A percentile compares a stretch with the other conserved stretches of the same genome.
Conservation (phyloP, 2,329 filamentous ascomycete species). For the Penicillium thymicola region DNA sequence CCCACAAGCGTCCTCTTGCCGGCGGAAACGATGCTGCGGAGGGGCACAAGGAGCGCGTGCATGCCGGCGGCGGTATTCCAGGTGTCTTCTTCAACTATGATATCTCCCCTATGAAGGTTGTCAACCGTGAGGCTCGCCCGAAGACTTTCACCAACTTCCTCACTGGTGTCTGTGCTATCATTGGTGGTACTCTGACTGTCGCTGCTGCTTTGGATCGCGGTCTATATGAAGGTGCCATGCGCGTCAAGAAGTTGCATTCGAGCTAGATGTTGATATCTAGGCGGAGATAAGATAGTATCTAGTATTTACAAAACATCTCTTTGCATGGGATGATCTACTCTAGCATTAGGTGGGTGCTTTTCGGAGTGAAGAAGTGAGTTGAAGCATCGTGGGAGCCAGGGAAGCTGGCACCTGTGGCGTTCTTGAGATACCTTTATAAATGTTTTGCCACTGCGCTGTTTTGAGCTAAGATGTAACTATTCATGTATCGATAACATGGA, state of each 20-base stretch:
- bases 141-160: slow-evolving; percentile 92
- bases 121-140: slow-evolving; percentile 86
- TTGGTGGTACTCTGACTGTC: slow-evolving; percentile 92
- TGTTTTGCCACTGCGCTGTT: slow-evolving; percentile 6
- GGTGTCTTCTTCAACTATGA: slow-evolving; percentile 99
- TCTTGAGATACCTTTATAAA: slow-evolving; percentile 10
- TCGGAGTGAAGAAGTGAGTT: background rate
- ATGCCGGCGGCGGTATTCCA: slow-evolving; percentile 87
- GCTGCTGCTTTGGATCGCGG: slow-evolving; percentile 89
- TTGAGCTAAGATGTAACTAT: background rate
- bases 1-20: slow-evolving; percentile 81
- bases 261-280: slow-evolving; percentile 39
- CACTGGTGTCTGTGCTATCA: slow-evolving; percentile 88
- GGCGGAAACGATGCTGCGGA: slow-evolving; percentile 83
- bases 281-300: background rate
- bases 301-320: background rate
- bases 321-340: background rate
- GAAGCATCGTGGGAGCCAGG: background rate
- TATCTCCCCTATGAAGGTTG: slow-evolving; percentile 99
- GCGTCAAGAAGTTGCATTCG: slow-evolving; percentile 81
- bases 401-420: slow-evolving; percentile 12
- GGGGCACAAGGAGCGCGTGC: slow-evolving; percentile 86
- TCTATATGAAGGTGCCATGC: slow-evolving; percentile 80
- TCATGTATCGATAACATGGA: slow-evolving; percentile 4
- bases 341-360: background rate